These are phyloP conservation scores for Knufia petricola DNA, from an alignment of 2,329 filamentous ascomycete genomes.

Conservation along the genomic window DNA sequence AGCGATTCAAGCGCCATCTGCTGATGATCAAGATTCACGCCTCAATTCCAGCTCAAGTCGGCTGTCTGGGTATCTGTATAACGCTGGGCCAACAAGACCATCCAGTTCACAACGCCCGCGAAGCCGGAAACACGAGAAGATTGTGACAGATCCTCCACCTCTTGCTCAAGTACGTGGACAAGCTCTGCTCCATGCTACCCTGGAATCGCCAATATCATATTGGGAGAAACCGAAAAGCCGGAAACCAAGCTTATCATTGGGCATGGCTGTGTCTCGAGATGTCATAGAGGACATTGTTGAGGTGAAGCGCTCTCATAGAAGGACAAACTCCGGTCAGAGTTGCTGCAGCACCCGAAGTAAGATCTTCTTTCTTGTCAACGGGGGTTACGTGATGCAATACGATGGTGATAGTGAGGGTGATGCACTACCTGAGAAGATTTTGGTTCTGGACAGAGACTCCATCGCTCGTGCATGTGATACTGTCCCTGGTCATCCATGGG, in stretches of 20 bases:
- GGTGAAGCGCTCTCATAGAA: slow-evolving; percentile 3
- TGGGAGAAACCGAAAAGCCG: background rate
- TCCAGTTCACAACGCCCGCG: background rate
- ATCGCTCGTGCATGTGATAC: slow-evolving; percentile 42
- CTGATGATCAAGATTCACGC: background rate
- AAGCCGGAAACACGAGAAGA: background rate
- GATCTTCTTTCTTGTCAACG: slow-evolving; percentile 36
- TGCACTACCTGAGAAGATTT: slow-evolving; percentile 38
- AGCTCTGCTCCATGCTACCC: slow-evolving; percentile 62
- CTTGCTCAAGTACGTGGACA: slow-evolving; percentile 83
- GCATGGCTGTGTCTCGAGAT: background rate
- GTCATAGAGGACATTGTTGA: background rate
- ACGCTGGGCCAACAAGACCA: background rate
- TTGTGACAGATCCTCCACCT: slow-evolving; percentile 50
- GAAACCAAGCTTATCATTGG: background rate
- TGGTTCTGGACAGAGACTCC: slow-evolving; percentile 36
- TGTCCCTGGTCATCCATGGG: slow-evolving; percentile 41
- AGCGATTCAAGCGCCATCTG: background rate
- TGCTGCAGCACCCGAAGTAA: slow-evolving; percentile 23
- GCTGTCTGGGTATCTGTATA: background rate
- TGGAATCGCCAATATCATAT: slow-evolving; percentile 47
- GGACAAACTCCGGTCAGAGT: slow-evolving; percentile 4
- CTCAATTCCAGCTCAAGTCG: background rate
- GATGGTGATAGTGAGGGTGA: slow-evolving; percentile 35
- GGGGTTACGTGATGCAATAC: slow-evolving; percentile 40